A percentile compares a stretch with the other conserved stretches of the same genome.
phyloP scores from a whole-genome alignment of 2,329 filamentous ascomycete species.

The Microthyrium microscopicum region DNA sequence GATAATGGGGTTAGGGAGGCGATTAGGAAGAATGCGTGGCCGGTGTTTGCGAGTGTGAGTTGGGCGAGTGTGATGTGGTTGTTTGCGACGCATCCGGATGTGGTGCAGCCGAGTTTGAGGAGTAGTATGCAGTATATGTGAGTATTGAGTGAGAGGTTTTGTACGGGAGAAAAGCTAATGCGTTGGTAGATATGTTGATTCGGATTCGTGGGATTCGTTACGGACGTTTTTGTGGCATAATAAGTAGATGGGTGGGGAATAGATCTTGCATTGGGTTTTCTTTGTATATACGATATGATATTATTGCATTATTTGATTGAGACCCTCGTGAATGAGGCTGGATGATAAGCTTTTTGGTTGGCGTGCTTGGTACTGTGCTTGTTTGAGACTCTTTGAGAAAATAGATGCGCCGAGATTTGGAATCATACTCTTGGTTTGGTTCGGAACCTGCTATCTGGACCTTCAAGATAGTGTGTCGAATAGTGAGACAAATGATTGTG shows the following conservation, averaged over 20 bases:
- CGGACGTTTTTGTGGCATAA: slow-evolving; percentile 80
- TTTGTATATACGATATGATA: too few species aligned
- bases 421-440: too few species aligned
- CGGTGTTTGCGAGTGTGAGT: slow-evolving; percentile 73
- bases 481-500: too few species aligned
- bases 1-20: slow-evolving; percentile 21
- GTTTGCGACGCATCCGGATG: slow-evolving; percentile 82
- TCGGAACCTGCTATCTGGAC: too few species aligned
- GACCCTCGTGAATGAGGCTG: too few species aligned
- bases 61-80: slow-evolving; percentile 95
- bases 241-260: slow-evolving; percentile 24
- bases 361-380: too few species aligned
- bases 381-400: too few species aligned
- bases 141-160: slow-evolving; percentile 17
- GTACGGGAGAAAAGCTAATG: background rate
- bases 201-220: slow-evolving; percentile 76
- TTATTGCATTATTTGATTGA: too few species aligned
- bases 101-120: slow-evolving; percentile 75
- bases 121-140: slow-evolving; percentile 98
- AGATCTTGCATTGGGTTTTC: too few species aligned
- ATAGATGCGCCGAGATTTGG: too few species aligned
- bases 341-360: too few species aligned
- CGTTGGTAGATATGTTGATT: slow-evolving; percentile 48
- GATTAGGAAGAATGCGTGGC: slow-evolving; percentile 56
- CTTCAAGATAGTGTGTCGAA: too few species aligned